Evolutionary conservation across 1,139 yeast species (phyloP).

Genomic region (Magnusiomyces sp.): DNA sequence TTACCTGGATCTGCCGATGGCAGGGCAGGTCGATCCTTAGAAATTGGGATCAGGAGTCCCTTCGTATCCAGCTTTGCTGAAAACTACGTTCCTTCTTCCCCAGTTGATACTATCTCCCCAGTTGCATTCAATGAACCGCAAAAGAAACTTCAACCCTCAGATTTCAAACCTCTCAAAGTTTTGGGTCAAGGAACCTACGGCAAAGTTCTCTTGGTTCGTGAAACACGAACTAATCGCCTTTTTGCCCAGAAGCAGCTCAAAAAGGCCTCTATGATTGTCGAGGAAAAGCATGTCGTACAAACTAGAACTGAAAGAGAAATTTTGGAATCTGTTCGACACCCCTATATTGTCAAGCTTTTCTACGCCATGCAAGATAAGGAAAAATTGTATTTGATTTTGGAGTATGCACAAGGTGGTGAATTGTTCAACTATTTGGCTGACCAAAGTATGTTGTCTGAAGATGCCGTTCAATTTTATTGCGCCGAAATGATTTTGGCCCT

Average conservation of each 20-base stretch:
- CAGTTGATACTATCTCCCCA: not conserved
- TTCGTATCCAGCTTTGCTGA: conserved; percentile 28
- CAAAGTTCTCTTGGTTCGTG: conserved; percentile 71
- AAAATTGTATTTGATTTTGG: conserved; percentile 70
- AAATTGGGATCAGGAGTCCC: conserved; percentile 37
- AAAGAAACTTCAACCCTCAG: conserved; percentile 37
- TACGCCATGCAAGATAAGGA: conserved; percentile 84
- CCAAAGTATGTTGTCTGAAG: conserved; percentile 76
- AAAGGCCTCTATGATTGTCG: conserved; percentile 63
- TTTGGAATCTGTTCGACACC: conserved; percentile 64
- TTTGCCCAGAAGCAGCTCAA: conserved; percentile 87
- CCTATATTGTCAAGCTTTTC: conserved; percentile 77
- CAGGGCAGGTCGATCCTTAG: conserved; percentile 42
- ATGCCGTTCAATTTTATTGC: conserved; percentile 68
- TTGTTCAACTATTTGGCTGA: conserved; percentile 77
- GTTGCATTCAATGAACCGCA: not conserved
- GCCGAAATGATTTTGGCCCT: conserved; percentile 84
- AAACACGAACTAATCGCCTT: conserved; percentile 52
- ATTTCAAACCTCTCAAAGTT: conserved; percentile 70
- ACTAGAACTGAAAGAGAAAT: conserved; percentile 69
- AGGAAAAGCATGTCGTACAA: conserved; percentile 43
- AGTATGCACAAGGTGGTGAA: conserved; percentile 92
- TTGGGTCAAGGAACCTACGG: conserved; percentile 93
- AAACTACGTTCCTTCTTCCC: not conserved
- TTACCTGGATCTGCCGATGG: conserved; percentile 19